phyloP scores from a whole-genome alignment of 2,329 filamentous ascomycete species.

The Fusarium pseudoanthophilum region DNA sequence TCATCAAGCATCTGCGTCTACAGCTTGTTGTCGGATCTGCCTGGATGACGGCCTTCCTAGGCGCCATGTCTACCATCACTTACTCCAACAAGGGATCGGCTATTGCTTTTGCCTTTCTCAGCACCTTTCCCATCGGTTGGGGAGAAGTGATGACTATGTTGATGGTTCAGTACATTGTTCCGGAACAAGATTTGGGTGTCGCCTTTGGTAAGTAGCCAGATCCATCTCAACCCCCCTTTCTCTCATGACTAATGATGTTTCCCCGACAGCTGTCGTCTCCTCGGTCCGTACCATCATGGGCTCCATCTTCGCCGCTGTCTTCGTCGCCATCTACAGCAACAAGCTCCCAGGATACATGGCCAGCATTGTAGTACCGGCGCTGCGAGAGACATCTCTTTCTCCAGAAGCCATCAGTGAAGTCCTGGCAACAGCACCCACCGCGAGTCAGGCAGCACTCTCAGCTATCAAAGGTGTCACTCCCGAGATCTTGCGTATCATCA shows the following conservation, averaged over 20 bases:
- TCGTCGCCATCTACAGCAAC: not conserved
- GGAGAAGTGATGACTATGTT: not conserved
- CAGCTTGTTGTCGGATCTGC: not conserved
- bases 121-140: not conserved
- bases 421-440: not conserved
- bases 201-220: not conserved
- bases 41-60: not conserved
- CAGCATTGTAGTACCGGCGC: not conserved
- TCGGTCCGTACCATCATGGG: not conserved
- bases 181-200: not conserved
- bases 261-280: not conserved
- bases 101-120: not conserved
- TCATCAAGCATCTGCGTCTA: not conserved
- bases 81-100: not conserved
- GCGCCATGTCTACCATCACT: not conserved
- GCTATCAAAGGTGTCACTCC: not conserved
- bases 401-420: not conserved
- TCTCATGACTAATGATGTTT: not conserved
- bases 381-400: not conserved
- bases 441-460: not conserved
- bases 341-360: not conserved
- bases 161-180: not conserved
- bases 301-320: not conserved
- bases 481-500: not conserved
- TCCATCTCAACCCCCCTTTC: accelerated